Base-by-base conservation (phyloP, 73 alveolate genomes). In the Uronychia setigera region DNA sequence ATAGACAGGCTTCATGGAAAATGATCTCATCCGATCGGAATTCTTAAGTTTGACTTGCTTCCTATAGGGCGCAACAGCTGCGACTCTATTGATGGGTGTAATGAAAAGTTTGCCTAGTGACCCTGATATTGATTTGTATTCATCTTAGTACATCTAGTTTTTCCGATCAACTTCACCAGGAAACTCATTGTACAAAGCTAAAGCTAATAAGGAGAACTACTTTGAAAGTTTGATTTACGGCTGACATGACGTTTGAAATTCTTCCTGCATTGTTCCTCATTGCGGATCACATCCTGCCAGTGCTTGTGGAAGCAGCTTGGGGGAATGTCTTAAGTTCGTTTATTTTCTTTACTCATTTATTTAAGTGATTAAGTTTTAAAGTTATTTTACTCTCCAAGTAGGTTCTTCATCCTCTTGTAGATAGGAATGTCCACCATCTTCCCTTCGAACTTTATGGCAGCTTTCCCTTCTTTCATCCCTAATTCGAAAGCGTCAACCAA, bases 371-470 rank as follows among this genome's bases (percentile, higher is more conserved):
- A 11, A 5, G 5, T 46, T 46, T 46, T 46, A 46, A 11, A 46
- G 19, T 5, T 46, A 5, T 46, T 19, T 46, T 5, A 5, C 19
- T 5, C 67, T 46, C 19, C 19, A 5, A 88, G 81, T 46, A 82
- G 32, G 29, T 79, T 85, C 26, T 34, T 28, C 78, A 90, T 90
- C 27, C 95, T 59, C 78, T 81, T 90, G 78, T 59, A 78, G 60
- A 90, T 86, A 1, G 95, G 92, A 1, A 90, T 82, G 35, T 90
- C 95, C 1, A 82, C 91, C 95, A 90, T 90, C 80, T 90, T 90
- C 27, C 82, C 84, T 35, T 80, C 84, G 33, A 82, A 90, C 32
- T 31, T 27, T 0, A 90, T 85, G 14, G 95, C 95, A n/a, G 92
- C 95, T 67, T 85, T 85, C 28, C 91, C 91, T 81, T 67, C 58